Evolutionary conservation across 2,329 filamentous ascomycete species (phyloP).

Genomic region (Tolypocladium inflatum): DNA sequence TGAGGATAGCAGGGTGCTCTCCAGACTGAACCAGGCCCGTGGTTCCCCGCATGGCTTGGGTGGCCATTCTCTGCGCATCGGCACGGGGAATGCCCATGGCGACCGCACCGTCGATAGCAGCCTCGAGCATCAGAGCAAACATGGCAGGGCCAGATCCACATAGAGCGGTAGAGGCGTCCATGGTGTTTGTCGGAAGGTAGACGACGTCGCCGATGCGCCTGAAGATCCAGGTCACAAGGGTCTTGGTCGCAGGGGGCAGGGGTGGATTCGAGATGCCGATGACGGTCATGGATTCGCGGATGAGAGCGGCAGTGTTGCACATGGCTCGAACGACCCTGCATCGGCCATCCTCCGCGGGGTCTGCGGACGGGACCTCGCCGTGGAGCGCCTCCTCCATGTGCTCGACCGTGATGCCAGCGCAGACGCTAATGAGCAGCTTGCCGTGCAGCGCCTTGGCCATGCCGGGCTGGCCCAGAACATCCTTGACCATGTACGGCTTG

Average conservation of each 20-base stretch:
- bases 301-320: conserved; percentile 74
- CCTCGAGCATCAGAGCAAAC: conserved; percentile 66
- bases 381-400: conserved; percentile 60
- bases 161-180: conserved; percentile 66
- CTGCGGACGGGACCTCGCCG: conserved; percentile 37
- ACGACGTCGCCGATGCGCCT: conserved; percentile 62
- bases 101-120: conserved; percentile 66
- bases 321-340: conserved; percentile 69
- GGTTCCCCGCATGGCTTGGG: conserved; percentile 68
- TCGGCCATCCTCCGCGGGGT: conserved; percentile 33
- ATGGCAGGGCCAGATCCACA: conserved; percentile 70
- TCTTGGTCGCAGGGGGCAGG: conserved; percentile 40
- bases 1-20: conserved; percentile 65
- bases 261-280: conserved; percentile 55
- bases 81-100: conserved; percentile 67
- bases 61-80: conserved; percentile 68
- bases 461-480: conserved; percentile 56
- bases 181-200: conserved; percentile 53
- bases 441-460: conserved; percentile 65
- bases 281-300: conserved; percentile 75
- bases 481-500: conserved; percentile 67
- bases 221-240: conserved; percentile 68
- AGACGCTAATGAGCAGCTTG: conserved; percentile 75
- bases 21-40: conserved; percentile 59
- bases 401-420: conserved; percentile 62